Evolutionary conservation across 2,329 filamentous ascomycete species (phyloP), one percentile per base, ranked within the genome.

Genomic region (Cladophialophora chaetospira): DNA sequence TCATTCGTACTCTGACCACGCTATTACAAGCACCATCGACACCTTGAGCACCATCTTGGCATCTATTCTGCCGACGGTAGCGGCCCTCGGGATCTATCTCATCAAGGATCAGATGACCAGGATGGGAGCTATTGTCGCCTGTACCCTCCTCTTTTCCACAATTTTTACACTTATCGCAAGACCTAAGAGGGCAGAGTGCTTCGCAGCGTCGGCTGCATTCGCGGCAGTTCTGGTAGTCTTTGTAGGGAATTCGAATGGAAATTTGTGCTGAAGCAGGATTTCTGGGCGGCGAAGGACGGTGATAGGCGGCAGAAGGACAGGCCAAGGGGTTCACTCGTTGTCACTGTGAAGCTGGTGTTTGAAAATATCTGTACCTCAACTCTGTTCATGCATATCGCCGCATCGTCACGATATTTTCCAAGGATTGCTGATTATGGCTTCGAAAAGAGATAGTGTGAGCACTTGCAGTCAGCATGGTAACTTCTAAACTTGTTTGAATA

Each of bases 221-320:
- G 55, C 47, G 5, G 58, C 61, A 0, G 55, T 63, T 11, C 48
- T 61, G 6, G 47, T 56, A 11, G 55, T 63, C 1, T 57, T 57
- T 38, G 48, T 56, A 1, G 46, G 53, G 8, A 43, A 33, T 19
- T 35, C 28, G 13, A 35, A 31, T 13, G 35, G 33, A n/a, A 40
- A 17, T 42, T 13, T 15, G 21, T 42, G 19, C 33, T 38, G 21
- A 15, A 17, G 9, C 11, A 17, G 31, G 15, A 17, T 21, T 2
- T 21, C 19, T 11, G 35, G 17, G 19, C 19, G 6, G 29, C 19
- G 11, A 23, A 25, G 17, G 29, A 47, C 26, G 15, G 36, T 40
- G 5, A 8, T 21, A 4, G 5, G 23, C 36, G 4, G 36, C 15
- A 23, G 1, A 21, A 17, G 28, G 19, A 17, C 10, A 17, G n/a